phyloP scores from a whole-genome alignment of 23 red algal species.

The Cyanidium caldarium region DNA sequence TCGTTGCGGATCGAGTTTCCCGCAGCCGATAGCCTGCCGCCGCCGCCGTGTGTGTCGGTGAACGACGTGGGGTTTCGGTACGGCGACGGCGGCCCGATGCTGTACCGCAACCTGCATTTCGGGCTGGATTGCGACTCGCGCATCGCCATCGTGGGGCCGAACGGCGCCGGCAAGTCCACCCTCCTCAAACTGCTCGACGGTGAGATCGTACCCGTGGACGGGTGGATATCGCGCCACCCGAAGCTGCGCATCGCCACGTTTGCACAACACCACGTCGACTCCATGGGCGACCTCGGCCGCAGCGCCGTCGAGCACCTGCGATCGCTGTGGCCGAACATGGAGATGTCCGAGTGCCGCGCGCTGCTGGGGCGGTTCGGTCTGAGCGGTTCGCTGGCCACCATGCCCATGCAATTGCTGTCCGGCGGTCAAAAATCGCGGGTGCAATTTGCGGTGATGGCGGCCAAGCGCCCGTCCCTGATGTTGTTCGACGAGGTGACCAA shows the following conservation, averaged over 20 bases:
- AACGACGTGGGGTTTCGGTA: constrained; percentile 86
- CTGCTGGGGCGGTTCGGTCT: constrained; percentile 76
- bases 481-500: constrained; percentile 95
- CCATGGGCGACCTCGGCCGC: constrained; percentile 6
- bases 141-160: constrained; percentile 76
- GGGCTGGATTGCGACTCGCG: constrained; percentile 81
- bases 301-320: background rate
- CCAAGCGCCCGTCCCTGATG: constrained; percentile 72
- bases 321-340: constrained; percentile 31
- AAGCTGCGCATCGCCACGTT: constrained; percentile 64
- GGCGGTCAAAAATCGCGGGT: constrained; percentile 89
- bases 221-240: constrained; percentile 57
- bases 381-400: constrained; percentile 59
- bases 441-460: constrained; percentile 88
- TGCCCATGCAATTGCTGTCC: constrained; percentile 61
- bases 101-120: constrained; percentile 69
- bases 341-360: constrained; percentile 26
- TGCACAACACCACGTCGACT: constrained; percentile 77
- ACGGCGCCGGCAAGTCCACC: constrained; percentile 90
- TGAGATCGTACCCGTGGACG: constrained; percentile 36
- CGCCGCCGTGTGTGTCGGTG: constrained; percentile 62
- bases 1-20: constrained; percentile 64
- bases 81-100: constrained; percentile 40
- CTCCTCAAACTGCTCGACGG: constrained; percentile 82
- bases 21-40: constrained; percentile 36